Percentiles rank a stretch among this genome's conserved stretches.
Conservation (phyloP, 2,329 filamentous ascomycete genomes). For the Escovopsis sp. region DNA sequence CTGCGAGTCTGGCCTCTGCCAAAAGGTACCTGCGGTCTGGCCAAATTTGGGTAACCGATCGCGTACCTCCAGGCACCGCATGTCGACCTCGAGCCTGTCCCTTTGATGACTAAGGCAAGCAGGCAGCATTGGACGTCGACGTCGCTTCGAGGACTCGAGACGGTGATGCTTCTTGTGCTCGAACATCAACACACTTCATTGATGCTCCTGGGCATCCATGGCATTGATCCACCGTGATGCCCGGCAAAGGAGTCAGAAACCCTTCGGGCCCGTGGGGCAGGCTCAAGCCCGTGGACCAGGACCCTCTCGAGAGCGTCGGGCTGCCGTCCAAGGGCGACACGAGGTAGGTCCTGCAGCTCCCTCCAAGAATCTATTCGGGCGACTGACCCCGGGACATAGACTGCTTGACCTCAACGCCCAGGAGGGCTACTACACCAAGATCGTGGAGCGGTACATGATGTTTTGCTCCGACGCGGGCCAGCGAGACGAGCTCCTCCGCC, state of each 20-base stretch:
- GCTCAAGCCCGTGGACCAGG: slow-evolving; percentile 57
- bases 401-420: slow-evolving; percentile 64
- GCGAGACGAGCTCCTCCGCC: slow-evolving; percentile 56
- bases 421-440: slow-evolving; percentile 73
- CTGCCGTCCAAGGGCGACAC: slow-evolving; percentile 84
- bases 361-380: background rate
- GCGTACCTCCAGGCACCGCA: no score
- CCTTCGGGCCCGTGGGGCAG: slow-evolving; percentile 49
- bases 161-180: no score
- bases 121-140: no score
- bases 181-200: no score
- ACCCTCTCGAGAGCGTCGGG: slow-evolving; percentile 69
- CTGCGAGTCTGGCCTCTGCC: no score
- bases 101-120: no score
- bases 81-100: no score
- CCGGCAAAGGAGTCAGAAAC: slow-evolving; percentile 16
- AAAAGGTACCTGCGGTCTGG: no score
- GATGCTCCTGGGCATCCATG: no score
- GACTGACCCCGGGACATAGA: slow-evolving; percentile 24
- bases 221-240: slow-evolving; percentile 9
- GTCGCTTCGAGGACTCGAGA: no score
- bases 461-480: slow-evolving; percentile 67
- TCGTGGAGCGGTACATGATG: slow-evolving; percentile 76
- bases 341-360: slow-evolving; percentile 35
- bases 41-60: no score